These are phyloP conservation scores for Deakozyma indianensis DNA, from an alignment of 805 yeast genomes.

Conservation along the genomic window DNA sequence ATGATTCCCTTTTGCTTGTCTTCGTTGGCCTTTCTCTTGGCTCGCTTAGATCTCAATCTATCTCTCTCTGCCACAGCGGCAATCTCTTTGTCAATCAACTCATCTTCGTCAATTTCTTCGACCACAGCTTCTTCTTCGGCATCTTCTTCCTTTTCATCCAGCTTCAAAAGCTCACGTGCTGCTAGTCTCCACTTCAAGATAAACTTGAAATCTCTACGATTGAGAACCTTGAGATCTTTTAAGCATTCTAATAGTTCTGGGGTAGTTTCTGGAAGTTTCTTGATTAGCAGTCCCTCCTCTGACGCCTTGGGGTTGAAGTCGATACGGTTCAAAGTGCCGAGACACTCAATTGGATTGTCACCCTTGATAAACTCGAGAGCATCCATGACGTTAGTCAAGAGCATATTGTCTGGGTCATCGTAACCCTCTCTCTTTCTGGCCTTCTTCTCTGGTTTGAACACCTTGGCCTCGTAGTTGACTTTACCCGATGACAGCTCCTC, in stretches of 20 bases:
- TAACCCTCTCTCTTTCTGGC: slow-evolving; percentile 90
- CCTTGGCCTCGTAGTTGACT: slow-evolving; percentile 71
- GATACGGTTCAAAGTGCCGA: slow-evolving; percentile 55
- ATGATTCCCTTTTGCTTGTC: slow-evolving; percentile 71
- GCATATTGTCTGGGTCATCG: slow-evolving; percentile 73
- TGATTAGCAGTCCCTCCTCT: slow-evolving; percentile 25
- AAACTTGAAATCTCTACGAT: slow-evolving; percentile 81
- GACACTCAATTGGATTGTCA: slow-evolving; percentile 69
- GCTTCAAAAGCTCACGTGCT: slow-evolving; percentile 63
- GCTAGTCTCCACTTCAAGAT: slow-evolving; percentile 80
- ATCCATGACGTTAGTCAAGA: slow-evolving; percentile 53
- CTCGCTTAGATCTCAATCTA: slow-evolving; percentile 57
- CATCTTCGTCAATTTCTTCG: slow-evolving; percentile 72
- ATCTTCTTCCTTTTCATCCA: slow-evolving; percentile 43
- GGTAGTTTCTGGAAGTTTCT: slow-evolving; percentile 63
- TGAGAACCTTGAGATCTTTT: slow-evolving; percentile 85
- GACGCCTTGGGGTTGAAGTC: slow-evolving; percentile 51
- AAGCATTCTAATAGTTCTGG: slow-evolving; percentile 69
- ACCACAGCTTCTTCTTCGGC: slow-evolving; percentile 41
- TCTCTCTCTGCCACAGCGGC: slow-evolving; percentile 59
- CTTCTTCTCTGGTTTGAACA: slow-evolving; percentile 88
- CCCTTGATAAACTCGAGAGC: slow-evolving; percentile 68
- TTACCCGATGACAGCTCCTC: slow-evolving; percentile 59
- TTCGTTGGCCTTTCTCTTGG: slow-evolving; percentile 71
- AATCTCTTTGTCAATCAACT: slow-evolving; percentile 75